These are phyloP conservation scores for Scedosporium aurantiacum DNA, from an alignment of 2,329 filamentous ascomycete genomes.

Conservation along the genomic window DNA sequence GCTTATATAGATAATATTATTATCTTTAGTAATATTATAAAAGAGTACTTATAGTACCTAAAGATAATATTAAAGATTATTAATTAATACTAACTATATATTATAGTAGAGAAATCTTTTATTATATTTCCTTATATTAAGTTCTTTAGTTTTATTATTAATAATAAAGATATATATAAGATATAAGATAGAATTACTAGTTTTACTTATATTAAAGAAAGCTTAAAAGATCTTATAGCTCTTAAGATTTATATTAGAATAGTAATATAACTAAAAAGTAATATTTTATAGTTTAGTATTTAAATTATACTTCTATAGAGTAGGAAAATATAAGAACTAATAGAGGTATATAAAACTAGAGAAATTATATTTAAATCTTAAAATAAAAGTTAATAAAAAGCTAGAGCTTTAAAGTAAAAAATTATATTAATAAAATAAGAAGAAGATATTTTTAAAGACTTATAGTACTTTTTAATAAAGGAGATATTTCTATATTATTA, in stretches of 20 bases:
- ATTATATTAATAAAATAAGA: not conserved
- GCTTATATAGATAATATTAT: not conserved
- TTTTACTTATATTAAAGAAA: not conserved
- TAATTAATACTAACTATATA: not conserved
- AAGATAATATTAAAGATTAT: not conserved
- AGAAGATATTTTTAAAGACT: not conserved
- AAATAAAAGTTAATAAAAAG: not conserved
- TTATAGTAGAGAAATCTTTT: not conserved
- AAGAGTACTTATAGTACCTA: not conserved
- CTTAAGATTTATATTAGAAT: slow-evolving; percentile 5
- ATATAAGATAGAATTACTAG: slow-evolving; percentile 1
- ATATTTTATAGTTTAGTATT: slow-evolving; percentile 1
- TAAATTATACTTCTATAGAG: not conserved
- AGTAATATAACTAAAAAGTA: not conserved
- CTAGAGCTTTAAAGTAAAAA: not conserved
- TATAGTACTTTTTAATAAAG: slow-evolving; percentile 3
- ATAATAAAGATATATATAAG: not conserved
- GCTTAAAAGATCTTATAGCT: not conserved
- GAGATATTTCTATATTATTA: slow-evolving; percentile 2
- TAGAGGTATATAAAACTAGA: not conserved
- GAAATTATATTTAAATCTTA: not conserved
- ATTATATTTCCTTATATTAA: not conserved
- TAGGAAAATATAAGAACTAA: too few species aligned
- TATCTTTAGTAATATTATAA: not conserved
- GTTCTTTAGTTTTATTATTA: not conserved